These are phyloP conservation scores for Kodamaea plutei DNA, from an alignment of 1,139 yeast genomes.

Conservation along the genomic window DNA sequence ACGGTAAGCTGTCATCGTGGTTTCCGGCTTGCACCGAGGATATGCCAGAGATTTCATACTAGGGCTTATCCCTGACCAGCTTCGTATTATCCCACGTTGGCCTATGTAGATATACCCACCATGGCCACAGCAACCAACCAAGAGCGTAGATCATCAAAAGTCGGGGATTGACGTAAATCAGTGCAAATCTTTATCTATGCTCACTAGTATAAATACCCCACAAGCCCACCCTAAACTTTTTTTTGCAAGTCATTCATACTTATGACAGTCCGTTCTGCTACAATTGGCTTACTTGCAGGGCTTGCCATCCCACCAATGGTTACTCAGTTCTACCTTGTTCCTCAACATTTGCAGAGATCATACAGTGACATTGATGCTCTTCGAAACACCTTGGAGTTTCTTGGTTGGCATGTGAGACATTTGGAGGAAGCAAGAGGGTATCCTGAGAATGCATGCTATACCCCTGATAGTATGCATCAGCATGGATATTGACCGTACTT, in stretches of 20 bases:
- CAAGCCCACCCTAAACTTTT: too few relatives aligned
- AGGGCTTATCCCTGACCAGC: too few relatives aligned
- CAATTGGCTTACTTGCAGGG: conserved; percentile 27
- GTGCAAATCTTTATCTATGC: too few relatives aligned
- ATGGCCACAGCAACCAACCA: too few relatives aligned
- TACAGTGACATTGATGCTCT: conserved; percentile 31
- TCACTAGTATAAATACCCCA: conserved; percentile 5
- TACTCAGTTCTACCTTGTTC: conserved; percentile 25
- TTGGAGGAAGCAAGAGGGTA: conserved; percentile 31
- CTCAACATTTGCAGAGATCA: conserved; percentile 15
- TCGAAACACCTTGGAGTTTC: conserved; percentile 31
- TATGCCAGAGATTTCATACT: too few relatives aligned
- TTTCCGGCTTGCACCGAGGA: too few relatives aligned
- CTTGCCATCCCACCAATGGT: conserved; percentile 28
- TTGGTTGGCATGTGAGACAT: conserved; percentile 38
- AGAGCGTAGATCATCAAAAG: too few relatives aligned
- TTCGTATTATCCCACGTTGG: too few relatives aligned
- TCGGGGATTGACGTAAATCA: too few relatives aligned
- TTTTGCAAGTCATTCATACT: too few relatives aligned
- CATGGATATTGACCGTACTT: conserved; percentile 10
- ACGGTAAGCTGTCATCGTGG: too few relatives aligned
- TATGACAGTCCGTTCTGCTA: conserved; percentile 7
- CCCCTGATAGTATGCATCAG: conserved; percentile 20
- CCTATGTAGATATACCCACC: too few relatives aligned
- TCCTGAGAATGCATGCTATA: conserved; percentile 26